Percentiles rank a stretch among this genome's conserved stretches.
Conservation (phyloP, 495 filamentous ascomycete species). For the Podospora pseudopauciseta region DNA sequence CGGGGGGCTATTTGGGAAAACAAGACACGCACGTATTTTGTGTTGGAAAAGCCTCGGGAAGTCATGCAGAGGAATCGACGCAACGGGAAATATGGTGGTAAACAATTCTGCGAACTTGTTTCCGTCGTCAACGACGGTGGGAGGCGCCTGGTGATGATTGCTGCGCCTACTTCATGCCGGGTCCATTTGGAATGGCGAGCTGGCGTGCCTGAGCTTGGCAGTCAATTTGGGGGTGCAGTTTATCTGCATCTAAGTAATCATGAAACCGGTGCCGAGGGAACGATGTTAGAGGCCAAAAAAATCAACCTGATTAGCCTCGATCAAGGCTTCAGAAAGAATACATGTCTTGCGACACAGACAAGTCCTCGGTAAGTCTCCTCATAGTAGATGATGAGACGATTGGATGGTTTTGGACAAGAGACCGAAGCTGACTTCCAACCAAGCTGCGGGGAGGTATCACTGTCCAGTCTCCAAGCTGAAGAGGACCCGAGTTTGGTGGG, state of each 20-base stretch:
- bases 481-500: not conserved
- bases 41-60: not conserved
- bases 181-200: slow-evolving; percentile 14
- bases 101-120: not conserved
- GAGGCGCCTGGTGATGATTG: not conserved
- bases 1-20: not conserved
- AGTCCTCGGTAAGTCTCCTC: not conserved
- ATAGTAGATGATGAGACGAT: not conserved
- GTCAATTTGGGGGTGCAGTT: slow-evolving; percentile 18
- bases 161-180: not conserved
- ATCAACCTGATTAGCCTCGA: not conserved
- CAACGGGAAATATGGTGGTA: not conserved
- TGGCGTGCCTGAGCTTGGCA: slow-evolving; percentile 15
- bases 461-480: not conserved
- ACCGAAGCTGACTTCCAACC: not conserved
- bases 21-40: not conserved
- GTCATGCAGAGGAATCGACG: not conserved
- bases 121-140: not conserved
- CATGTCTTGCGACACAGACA: too few relatives aligned
- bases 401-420: not conserved
- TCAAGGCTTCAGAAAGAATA: not conserved
- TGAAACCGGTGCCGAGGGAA: slow-evolving; percentile 21
- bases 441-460: not conserved
- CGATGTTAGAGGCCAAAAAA: slow-evolving; percentile 16
- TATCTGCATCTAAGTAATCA: slow-evolving; percentile 6